Evolutionary conservation across 129 eudicot genomes (phyloP).

Genomic region (Escallonia rubra): DNA sequence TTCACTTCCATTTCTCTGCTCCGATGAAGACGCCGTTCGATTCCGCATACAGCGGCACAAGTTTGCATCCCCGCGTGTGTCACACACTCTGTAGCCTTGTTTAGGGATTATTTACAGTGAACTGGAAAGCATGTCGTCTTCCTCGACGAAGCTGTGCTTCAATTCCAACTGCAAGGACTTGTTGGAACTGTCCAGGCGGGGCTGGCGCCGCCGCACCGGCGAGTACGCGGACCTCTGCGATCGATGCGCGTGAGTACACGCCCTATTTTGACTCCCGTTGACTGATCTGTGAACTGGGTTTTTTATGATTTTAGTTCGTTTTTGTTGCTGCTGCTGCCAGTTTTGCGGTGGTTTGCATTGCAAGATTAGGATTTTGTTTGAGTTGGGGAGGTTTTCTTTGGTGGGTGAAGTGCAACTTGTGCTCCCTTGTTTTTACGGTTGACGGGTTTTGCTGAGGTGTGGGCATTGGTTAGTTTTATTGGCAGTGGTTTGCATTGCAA

Average conservation of each 20-base stretch:
- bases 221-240: constrained; percentile 62
- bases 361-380: not conserved
- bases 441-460: not conserved
- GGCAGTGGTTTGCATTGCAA: not conserved
- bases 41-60: not conserved
- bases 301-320: not conserved
- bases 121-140: constrained; percentile 21
- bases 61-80: not conserved
- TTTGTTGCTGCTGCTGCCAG: constrained; percentile 1
- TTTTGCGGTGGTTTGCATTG: not conserved
- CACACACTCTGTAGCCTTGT: constrained; percentile 2
- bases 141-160: constrained; percentile 50
- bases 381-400: constrained; percentile 2
- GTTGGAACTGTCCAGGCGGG: constrained; percentile 40
- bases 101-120: constrained; percentile 13
- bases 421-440: not conserved
- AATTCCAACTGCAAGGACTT: constrained; percentile 48
- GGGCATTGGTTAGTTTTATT: no score
- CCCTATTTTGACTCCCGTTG: not conserved
- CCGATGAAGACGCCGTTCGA: not conserved
- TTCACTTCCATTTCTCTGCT: not conserved
- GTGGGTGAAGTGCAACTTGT: not conserved
- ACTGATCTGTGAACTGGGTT: not conserved
- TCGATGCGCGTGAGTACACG: constrained; percentile 61
- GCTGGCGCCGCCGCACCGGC: constrained; percentile 78